These are phyloP conservation scores for Tetrapyrgos nigripes DNA, from an alignment of 1,284 basidiomycete species.

Conservation along the genomic window DNA sequence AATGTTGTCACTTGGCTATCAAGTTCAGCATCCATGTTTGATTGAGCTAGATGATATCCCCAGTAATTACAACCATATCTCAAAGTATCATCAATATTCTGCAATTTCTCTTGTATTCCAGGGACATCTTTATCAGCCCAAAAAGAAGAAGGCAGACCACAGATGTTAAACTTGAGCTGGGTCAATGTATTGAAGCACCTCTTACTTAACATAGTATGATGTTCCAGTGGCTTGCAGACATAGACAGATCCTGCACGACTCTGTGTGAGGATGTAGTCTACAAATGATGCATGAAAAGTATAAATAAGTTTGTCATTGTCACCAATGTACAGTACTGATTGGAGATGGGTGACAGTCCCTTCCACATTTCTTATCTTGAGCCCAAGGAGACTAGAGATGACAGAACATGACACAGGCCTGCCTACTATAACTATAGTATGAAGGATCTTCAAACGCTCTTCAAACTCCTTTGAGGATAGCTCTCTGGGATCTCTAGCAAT, in stretches of 20 bases:
- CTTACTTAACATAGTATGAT: neutral
- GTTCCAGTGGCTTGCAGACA: neutral
- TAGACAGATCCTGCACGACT: neutral
- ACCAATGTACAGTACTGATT: neutral
- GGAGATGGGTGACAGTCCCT: neutral
- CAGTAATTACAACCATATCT: no score
- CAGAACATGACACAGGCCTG: neutral
- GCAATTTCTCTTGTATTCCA: no score
- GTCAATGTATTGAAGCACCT: neutral
- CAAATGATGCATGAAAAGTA: conserved; percentile 1
- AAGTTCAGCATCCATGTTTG: no score
- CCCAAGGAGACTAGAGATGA: neutral
- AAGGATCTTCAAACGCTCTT: neutral
- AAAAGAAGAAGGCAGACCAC: neutral
- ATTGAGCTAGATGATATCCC: no score
- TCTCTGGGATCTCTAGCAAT: neutral
- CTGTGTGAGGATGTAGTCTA: neutral
- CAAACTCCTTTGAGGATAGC: neutral
- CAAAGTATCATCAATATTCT: no score
- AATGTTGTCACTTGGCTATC: no score
- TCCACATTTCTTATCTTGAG: neutral
- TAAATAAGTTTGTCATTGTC: neutral
- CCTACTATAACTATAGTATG: neutral
- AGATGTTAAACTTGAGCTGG: neutral
- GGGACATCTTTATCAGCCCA: no score